Evolutionary conservation across 2,329 filamentous ascomycete genomes (phyloP), one percentile per base, ranked within the genome.

Genomic region (Tothia fuscella): DNA sequence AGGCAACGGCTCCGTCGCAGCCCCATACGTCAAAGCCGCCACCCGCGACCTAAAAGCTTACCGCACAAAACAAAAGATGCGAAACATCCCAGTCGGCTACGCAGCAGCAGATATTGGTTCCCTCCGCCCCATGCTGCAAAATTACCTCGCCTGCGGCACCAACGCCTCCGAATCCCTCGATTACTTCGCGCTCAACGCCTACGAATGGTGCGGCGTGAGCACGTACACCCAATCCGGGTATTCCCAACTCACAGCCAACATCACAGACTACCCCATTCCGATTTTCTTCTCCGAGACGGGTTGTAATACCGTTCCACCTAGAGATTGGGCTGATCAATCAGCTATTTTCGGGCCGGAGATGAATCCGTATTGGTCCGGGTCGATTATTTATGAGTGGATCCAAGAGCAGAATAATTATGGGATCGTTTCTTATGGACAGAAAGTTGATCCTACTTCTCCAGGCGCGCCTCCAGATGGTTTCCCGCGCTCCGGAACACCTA

Each of bases 271-370:
- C 60, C 80, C 78, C 35, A 76, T 93, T n/a, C 86, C 84, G 16
- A 85, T 91, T 52, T 88, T 87, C 68, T 85, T 93, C 63, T 88
- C 83, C 25, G 86, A 93, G 62, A 91, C 84, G 3, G 86, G 86
- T 45, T 93, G 86, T 70, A 88, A 83, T 56, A 70, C 65, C 5
- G 22, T 31, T 1, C 67, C 69, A 2, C 77, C 79, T 1, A 72
- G 81, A 32, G 63, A 68, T 1, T 86, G 82, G 55, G 67, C 68
- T 19, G 81, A 93, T 55, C 83, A 91, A 60, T 68, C 72, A 30
- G 78, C 83, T 38, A 84, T 93, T 50, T 81, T 91, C 52, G 80
- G 82, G 32, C 51, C 68, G 0, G 62, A 83, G 3, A 93, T 93
- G 86, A 63, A 71, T 5, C 66, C 69, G 62, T 76, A 67, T 21